Evolutionary conservation across 164 flowering plant genomes (phyloP).

Genomic region (Saururus chinensis): DNA sequence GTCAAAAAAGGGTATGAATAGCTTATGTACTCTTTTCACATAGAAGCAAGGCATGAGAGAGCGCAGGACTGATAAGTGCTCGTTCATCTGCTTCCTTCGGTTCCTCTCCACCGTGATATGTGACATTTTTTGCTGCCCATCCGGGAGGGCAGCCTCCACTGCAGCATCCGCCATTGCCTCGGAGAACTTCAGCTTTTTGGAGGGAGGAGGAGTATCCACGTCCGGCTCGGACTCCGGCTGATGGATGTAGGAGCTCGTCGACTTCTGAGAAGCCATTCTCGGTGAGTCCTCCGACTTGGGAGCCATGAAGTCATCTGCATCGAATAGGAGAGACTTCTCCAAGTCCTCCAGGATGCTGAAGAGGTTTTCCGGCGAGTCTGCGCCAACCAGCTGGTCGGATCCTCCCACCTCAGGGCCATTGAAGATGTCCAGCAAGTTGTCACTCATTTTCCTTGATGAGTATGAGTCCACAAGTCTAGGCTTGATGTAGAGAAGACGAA

Average conservation of each 20-base stretch:
- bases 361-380: conserved; percentile 42
- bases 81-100: conserved; percentile 93
- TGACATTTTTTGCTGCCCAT: conserved; percentile 37
- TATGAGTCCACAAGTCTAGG: too few relatives aligned
- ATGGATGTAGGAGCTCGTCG: conserved; percentile 22
- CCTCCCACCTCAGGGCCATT: conserved; percentile 30
- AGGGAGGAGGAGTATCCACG: conserved; percentile 10
- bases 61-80: conserved; percentile 63
- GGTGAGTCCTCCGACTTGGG: conserved; percentile 11
- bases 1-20: too few relatives aligned
- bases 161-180: conserved; percentile 3
- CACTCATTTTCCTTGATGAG: conserved; percentile 16
- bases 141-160: conserved; percentile 10
- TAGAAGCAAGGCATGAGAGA: conserved; percentile 93
- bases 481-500: too few relatives aligned
- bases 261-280: conserved; percentile 29
- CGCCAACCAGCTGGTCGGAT: conserved; percentile 18
- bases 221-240: conserved; percentile 16
- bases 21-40: conserved; percentile 56
- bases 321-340: conserved; percentile 15
- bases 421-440: conserved; percentile 29
- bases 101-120: conserved; percentile 89
- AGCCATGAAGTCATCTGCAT: neutral
- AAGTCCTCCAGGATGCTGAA: conserved; percentile 56
- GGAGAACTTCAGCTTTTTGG: conserved; percentile 22